Conservation (phyloP, 2,329 filamentous ascomycete genomes). For the Exophiala viscosa region DNA sequence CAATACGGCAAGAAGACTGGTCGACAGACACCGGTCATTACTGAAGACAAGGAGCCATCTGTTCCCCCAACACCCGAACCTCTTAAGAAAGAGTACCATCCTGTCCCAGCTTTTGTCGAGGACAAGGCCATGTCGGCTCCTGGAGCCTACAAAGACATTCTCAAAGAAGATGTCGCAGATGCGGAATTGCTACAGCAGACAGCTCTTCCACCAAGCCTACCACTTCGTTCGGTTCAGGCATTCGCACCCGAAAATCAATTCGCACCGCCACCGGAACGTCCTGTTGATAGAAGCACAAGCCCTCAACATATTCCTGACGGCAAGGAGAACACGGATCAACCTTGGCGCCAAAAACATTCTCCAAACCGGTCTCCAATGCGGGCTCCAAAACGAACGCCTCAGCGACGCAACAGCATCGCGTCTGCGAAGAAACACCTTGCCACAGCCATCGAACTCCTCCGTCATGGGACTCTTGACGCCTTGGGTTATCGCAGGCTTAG, state of each 20-base stretch:
- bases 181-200: neutral
- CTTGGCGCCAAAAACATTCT: slow-evolving; percentile 11
- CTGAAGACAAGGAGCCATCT: slow-evolving; percentile 1
- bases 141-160: slow-evolving; percentile 2
- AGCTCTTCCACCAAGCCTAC: slow-evolving; percentile 1
- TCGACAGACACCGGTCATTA: slow-evolving; percentile 10
- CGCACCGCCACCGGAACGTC: slow-evolving; percentile 1
- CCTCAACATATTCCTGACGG: slow-evolving; percentile 14
- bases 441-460: slow-evolving; percentile 19
- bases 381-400: slow-evolving; percentile 14
- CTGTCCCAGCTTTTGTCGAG: slow-evolving; percentile 4
- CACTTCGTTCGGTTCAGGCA: slow-evolving; percentile 4
- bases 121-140: slow-evolving; percentile 5
- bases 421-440: slow-evolving; percentile 19
- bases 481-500: slow-evolving; percentile 24
- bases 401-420: slow-evolving; percentile 14
- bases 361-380: slow-evolving; percentile 12
- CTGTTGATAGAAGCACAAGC: neutral
- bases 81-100: neutral
- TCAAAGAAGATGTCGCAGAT: slow-evolving; percentile 1
- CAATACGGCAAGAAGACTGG: slow-evolving; percentile 4
- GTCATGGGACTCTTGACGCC: slow-evolving; percentile 20
- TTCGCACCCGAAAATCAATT: slow-evolving; percentile 5
- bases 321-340: slow-evolving; percentile 23
- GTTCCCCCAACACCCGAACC: neutral